Conservation (phyloP, 2,329 filamentous ascomycete genomes). For the Cladophialophora immunda region DNA sequence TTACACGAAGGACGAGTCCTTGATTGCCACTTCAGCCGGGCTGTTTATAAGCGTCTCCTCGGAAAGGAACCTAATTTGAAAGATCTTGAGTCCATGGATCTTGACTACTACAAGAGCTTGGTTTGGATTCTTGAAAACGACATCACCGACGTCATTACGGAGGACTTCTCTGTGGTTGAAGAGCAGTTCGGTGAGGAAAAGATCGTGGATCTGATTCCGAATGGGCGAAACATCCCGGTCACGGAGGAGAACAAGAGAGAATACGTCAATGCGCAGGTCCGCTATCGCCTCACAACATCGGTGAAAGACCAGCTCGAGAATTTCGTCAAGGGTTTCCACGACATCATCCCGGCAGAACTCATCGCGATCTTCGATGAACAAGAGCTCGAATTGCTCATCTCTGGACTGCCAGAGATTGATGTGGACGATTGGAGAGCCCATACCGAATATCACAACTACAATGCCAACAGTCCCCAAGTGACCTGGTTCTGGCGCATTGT, state of each 20-base stretch:
- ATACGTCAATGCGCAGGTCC: slow-evolving; percentile 92
- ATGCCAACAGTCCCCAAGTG: slow-evolving; percentile 90
- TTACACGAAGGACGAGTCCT: slow-evolving; percentile 94
- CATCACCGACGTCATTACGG: slow-evolving; percentile 95
- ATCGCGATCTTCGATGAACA: slow-evolving; percentile 99
- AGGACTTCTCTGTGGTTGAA: slow-evolving; percentile 93
- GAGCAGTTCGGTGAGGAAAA: slow-evolving; percentile 92
- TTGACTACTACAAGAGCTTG: slow-evolving; percentile 98
- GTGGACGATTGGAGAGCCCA: slow-evolving; percentile 99
- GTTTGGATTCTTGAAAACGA: slow-evolving; percentile 99
- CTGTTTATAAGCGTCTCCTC: slow-evolving; percentile 97
- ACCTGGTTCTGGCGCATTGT: slow-evolving; percentile 99
- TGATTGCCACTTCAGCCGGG: slow-evolving; percentile 98
- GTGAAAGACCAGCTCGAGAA: slow-evolving; percentile 94
- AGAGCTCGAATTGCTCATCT: slow-evolving; percentile 94
- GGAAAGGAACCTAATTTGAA: slow-evolving; percentile 96
- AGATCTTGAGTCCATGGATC: slow-evolving; percentile 98
- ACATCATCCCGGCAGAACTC: slow-evolving; percentile 93
- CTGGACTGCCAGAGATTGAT: slow-evolving; percentile 94
- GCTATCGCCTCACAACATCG: slow-evolving; percentile 89
- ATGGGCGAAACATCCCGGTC: slow-evolving; percentile 90
- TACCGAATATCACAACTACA: slow-evolving; percentile 98
- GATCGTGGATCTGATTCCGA: slow-evolving; percentile 83
- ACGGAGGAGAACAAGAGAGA: slow-evolving; percentile 99
- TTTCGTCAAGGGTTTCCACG: slow-evolving; percentile 95